Base-by-base conservation (phyloP, 2,329 filamentous ascomycete genomes). In the Colletotrichum caudatum region DNA sequence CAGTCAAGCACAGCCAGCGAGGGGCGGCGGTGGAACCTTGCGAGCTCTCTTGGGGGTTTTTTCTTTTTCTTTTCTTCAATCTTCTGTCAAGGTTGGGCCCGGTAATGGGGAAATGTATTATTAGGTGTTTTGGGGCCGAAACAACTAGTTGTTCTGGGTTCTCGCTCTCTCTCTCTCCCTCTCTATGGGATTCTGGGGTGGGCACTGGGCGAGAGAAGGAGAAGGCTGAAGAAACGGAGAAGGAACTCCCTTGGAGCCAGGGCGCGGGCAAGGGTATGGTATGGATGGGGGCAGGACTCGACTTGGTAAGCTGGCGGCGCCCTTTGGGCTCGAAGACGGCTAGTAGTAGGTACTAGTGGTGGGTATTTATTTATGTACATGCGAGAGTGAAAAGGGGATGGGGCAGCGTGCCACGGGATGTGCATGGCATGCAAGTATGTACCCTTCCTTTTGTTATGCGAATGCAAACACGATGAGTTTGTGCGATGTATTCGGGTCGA, bases 81-180 rank as follows among this genome's bases (percentile, higher is more conserved):
- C 46, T 12, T 23, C 46, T 23, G 9, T 23, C 46, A 48, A 29
- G 23, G 64, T 66, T 61, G 64, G 46, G 64, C 56, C 35, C 26
- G 20, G 56, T 57, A 56, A 23, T 29, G 58, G 48, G 57, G 65
- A 33, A 18, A 16, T 62, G 39, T 41, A 67, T 57, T 67, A 67
- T 67, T 67, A 63, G 58, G 39, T 4, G 50, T 29, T 20, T 35
- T 26, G 6, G 23, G 41, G 35, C 29, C 18, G 33, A 26, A 20
- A 48, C 44, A 23, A 29, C 35, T 14, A 23, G n/a, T 54, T 20
- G 33, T 62, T 26, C 37, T 33, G 23, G n/a, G 33, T 62, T 26
- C 54, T 23, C 23, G 48, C 39, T 37, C 23, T 54, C 39, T 8
- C 6, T 20, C 41, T n/a, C 18, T 46, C 44, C 11, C 20, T n/a